Conservation (phyloP, 495 filamentous ascomycete genomes). For the Penicillium fimorum region DNA sequence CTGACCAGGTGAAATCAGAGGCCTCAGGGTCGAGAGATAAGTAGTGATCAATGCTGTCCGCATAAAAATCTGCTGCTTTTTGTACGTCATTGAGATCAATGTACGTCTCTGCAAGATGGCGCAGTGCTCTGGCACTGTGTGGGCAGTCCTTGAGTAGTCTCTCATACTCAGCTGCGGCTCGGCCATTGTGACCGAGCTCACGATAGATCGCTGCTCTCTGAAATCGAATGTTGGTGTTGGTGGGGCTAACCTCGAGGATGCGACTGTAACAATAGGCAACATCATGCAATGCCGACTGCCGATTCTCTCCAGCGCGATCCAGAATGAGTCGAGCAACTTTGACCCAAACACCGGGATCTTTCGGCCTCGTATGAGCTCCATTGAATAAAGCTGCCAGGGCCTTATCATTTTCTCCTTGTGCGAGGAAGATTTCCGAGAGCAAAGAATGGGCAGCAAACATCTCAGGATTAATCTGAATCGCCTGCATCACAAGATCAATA, state of each 20-base stretch:
- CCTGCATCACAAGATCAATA: slow-evolving; percentile 58
- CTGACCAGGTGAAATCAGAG: slow-evolving; percentile 71
- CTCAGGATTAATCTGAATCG: slow-evolving; percentile 80
- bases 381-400: slow-evolving; percentile 65
- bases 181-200: slow-evolving; percentile 55
- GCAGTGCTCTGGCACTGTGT: slow-evolving; percentile 58
- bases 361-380: slow-evolving; percentile 70
- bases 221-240: slow-evolving; percentile 57
- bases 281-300: slow-evolving; percentile 50
- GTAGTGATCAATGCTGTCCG: slow-evolving; percentile 55
- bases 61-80: slow-evolving; percentile 60
- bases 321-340: slow-evolving; percentile 65
- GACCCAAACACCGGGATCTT: slow-evolving; percentile 66
- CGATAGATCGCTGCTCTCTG: slow-evolving; percentile 58
- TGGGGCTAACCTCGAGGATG: slow-evolving; percentile 61
- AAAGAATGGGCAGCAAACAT: slow-evolving; percentile 76
- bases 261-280: slow-evolving; percentile 68
- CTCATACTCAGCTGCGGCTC: slow-evolving; percentile 62
- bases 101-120: slow-evolving; percentile 62
- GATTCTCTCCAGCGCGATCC: slow-evolving; percentile 56
- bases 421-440: slow-evolving; percentile 68
- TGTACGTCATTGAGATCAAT: slow-evolving; percentile 57
- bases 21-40: slow-evolving; percentile 47
- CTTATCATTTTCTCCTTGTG: slow-evolving; percentile 64
- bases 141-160: slow-evolving; percentile 57